Percentiles rank a stretch among this genome's conserved stretches.
phyloP scores from a whole-genome alignment of 2,329 filamentous ascomycete genomes.

The Pseudocercospora vitis region DNA sequence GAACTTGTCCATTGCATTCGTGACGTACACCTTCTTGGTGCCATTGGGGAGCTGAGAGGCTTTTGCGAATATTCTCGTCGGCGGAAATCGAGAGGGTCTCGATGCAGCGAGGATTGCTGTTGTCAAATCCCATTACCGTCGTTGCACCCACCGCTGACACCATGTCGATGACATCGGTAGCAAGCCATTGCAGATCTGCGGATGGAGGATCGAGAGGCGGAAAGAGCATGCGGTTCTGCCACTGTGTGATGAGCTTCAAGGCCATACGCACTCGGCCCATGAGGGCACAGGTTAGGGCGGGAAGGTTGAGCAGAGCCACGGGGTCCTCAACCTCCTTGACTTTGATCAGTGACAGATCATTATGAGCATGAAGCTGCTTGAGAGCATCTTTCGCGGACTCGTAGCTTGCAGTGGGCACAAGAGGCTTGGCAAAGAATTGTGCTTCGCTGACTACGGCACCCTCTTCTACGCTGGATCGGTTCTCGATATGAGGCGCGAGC shows the following conservation, averaged over 20 bases:
- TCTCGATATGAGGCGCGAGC: conserved; percentile 29
- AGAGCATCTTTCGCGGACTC: conserved; percentile 25
- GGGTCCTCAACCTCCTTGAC: conserved; percentile 24
- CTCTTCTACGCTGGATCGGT: conserved; percentile 46
- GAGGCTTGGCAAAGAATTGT: conserved; percentile 25
- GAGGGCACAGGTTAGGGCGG: conserved; percentile 29
- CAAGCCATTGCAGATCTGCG: conserved; percentile 7
- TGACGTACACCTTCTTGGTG: neutral
- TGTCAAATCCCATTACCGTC: neutral
- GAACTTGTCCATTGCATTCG: conserved; percentile 1
- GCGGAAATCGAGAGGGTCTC: neutral
- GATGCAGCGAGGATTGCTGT: neutral
- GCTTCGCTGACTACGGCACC: conserved; percentile 17
- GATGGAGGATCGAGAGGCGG: conserved; percentile 18
- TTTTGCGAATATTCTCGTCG: neutral
- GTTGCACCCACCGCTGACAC: neutral
- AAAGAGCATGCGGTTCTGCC: conserved; percentile 42
- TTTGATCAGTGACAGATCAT: conserved; percentile 8
- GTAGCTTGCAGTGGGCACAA: conserved; percentile 25
- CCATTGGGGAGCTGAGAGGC: neutral
- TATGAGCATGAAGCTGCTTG: conserved; percentile 16
- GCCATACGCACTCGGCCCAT: conserved; percentile 25
- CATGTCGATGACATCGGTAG: conserved; percentile 17
- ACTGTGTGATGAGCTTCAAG: conserved; percentile 44
- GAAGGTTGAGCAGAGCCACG: conserved; percentile 30